These are phyloP conservation scores for Quillaja saponaria DNA, from an alignment of 306 rosid genomes.

Conservation along the genomic window DNA sequence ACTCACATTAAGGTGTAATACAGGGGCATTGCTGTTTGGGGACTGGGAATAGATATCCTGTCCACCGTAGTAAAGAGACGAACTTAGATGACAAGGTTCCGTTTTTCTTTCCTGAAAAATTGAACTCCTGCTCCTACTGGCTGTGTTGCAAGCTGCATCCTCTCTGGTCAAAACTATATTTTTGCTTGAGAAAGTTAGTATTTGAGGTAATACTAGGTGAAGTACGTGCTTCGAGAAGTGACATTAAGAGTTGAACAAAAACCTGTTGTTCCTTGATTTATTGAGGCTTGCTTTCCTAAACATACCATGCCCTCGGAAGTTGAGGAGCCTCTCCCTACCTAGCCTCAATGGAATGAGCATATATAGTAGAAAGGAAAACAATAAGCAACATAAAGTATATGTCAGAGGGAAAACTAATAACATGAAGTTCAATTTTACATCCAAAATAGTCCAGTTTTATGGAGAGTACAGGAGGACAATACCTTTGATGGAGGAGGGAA, in stretches of 20 bases:
- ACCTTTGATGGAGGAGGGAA: conserved; percentile 55
- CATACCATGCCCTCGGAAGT: conserved; percentile 33
- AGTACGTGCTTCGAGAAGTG: conserved; percentile 14
- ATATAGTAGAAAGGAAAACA: no score
- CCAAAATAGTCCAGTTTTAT: background rate
- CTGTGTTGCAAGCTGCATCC: conserved; percentile 28
- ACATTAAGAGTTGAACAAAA: conserved; percentile 5
- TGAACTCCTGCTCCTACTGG: conserved; percentile 42
- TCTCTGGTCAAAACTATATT: conserved; percentile 30
- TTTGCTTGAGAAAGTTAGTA: background rate
- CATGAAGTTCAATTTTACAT: background rate
- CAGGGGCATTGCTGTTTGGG: conserved; percentile 36
- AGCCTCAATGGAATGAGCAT: no score
- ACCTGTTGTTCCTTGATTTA: conserved; percentile 44
- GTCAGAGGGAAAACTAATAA: background rate
- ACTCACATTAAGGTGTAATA: conserved; percentile 47
- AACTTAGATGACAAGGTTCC: conserved; percentile 63
- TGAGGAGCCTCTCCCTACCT: conserved; percentile 33
- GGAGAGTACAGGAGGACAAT: background rate
- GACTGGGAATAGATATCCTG: conserved; percentile 51
- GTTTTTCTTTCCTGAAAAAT: conserved; percentile 41
- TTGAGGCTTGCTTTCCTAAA: conserved; percentile 37
- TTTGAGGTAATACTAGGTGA: conserved; percentile 18
- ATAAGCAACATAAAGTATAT: background rate
- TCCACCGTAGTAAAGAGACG: conserved; percentile 61